Conservation (phyloP, 139 green algal genomes). For the Chlorella sorokiniana region DNA sequence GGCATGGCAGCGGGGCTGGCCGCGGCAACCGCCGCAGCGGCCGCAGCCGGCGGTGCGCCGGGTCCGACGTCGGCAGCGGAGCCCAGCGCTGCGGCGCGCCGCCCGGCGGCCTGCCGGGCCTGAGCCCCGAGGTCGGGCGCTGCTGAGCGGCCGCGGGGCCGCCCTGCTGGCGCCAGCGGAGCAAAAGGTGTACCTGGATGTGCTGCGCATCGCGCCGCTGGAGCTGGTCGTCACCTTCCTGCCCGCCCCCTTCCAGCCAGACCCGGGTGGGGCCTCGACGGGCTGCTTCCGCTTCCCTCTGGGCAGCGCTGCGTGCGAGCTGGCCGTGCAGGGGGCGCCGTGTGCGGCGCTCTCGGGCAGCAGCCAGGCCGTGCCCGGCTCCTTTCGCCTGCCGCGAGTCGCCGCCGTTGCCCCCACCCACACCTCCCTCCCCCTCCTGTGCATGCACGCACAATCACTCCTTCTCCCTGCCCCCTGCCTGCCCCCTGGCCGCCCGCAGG, state of each 20-base stretch:
- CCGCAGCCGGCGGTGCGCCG: too few species aligned
- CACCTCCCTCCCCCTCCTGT: not conserved
- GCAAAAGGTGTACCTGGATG: conserved; percentile 70
- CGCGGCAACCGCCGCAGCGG: not conserved
- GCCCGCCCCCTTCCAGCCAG: conserved; percentile 47
- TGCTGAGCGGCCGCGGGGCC: conserved; percentile 14
- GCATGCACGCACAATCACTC: not conserved
- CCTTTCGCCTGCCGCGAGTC: not conserved
- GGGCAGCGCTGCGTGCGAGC: too few species aligned
- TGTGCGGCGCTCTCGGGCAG: too few species aligned
- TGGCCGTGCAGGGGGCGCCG: too few species aligned
- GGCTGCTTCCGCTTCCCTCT: too few species aligned
- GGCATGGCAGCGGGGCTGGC: not conserved
- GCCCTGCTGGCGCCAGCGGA: not conserved
- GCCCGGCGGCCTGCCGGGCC: not conserved
- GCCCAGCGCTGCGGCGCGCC: not conserved
- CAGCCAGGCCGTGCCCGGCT: too few species aligned
- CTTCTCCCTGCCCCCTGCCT: not conserved
- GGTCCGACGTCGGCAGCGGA: not conserved
- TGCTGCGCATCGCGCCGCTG: conserved; percentile 55
- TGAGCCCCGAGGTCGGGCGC: conserved; percentile 1
- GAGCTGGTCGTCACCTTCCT: conserved; percentile 67
- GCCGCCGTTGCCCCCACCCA: not conserved
- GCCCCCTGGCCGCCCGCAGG: not conserved
- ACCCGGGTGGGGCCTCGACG: conserved; percentile 9